Base-by-base conservation (phyloP, 306 rosid species). In the Coriaria nepalensis region DNA sequence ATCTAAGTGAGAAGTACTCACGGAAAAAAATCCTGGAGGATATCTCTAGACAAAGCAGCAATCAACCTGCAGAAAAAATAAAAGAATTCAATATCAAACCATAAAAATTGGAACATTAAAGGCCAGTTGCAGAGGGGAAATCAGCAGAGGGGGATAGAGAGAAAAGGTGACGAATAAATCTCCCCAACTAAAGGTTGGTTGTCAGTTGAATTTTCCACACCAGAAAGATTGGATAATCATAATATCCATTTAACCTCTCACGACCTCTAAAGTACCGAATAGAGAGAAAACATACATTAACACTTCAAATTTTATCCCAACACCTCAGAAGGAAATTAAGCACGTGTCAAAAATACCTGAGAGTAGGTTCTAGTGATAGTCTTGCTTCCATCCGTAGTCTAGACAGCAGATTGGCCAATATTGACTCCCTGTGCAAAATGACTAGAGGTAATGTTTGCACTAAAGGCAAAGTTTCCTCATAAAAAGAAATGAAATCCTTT, bases 291-390 rank as follows among this genome's bases (percentile, higher is more conserved):
- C n/a, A n/a, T n/a, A n/a, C n/a, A n/a, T n/a, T n/a, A n/a, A n/a
- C n/a, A n/a, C n/a, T n/a, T n/a, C n/a, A n/a, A n/a, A n/a, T n/a
- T n/a, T n/a, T n/a, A n/a, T n/a, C n/a, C n/a, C n/a, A n/a, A n/a
- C n/a, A n/a, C n/a, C n/a, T n/a, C n/a, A n/a, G n/a, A n/a, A n/a
- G n/a, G n/a, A n/a, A n/a, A n/a, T n/a, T n/a, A n/a, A n/a, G n/a
- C n/a, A n/a, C n/a, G n/a, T n/a, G n/a, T n/a, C n/a, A n/a, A 36
- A 48, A 69, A 64, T 50, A 84, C 97, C 84, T 74, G 43, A 84
- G 87, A 68, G 84, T 73, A 4, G 97, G 80, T 56, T 88, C 93
- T 39, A 84, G 58, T 2, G 97, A 88, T 46, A 88, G 76, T 75
- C 93, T 84, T 41, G 95, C 93, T 60, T 73, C 73, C 14, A 78